Conservation (phyloP, 2,329 filamentous ascomycete genomes). For the Calonectria pauciramosa region DNA sequence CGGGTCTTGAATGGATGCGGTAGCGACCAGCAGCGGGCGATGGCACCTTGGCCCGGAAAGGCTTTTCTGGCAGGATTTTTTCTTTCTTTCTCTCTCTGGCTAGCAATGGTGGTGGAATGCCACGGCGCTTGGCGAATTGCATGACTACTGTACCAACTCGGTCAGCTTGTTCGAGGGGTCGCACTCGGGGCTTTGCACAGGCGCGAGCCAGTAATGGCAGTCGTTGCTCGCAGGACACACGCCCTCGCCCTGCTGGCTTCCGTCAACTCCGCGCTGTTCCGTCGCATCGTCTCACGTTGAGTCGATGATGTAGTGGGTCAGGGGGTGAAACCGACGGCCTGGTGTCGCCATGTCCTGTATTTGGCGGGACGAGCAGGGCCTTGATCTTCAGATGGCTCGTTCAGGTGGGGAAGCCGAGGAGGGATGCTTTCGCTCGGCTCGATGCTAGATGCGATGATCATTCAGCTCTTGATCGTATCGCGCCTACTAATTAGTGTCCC, state of each 20-base stretch:
- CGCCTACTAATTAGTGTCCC: slow-evolving; percentile 31
- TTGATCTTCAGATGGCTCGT: slow-evolving; percentile 5
- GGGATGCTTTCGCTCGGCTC: slow-evolving; percentile 31
- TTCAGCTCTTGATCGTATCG: slow-evolving; percentile 11
- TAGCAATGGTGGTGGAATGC: background rate
- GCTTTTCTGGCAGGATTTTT: background rate
- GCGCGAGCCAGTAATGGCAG: background rate
- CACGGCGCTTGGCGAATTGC: slow-evolving; percentile 9
- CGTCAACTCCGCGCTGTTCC: background rate
- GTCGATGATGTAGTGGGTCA: slow-evolving; percentile 46
- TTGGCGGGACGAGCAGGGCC: slow-evolving; percentile 4
- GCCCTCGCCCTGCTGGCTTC: background rate
- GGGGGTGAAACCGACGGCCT: slow-evolving; percentile 39
- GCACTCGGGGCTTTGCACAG: background rate
- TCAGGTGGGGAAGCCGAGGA: slow-evolving; percentile 33
- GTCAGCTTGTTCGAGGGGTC: background rate
- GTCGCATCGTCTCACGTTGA: slow-evolving; percentile 11
- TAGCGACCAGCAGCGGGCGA: slow-evolving; percentile 35
- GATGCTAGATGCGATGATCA: slow-evolving; percentile 31
- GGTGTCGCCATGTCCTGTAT: slow-evolving; percentile 33
- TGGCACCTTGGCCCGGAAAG: slow-evolving; percentile 12
- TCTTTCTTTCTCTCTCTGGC: background rate
- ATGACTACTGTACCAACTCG: background rate
- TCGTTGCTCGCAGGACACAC: background rate
- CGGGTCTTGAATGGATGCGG: slow-evolving; percentile 38